A percentile compares a stretch with the other conserved stretches of the same genome.
These are phyloP conservation scores for Bipolaris sorokiniana DNA, from an alignment of 2,329 filamentous ascomycete species.

Conservation along the genomic window DNA sequence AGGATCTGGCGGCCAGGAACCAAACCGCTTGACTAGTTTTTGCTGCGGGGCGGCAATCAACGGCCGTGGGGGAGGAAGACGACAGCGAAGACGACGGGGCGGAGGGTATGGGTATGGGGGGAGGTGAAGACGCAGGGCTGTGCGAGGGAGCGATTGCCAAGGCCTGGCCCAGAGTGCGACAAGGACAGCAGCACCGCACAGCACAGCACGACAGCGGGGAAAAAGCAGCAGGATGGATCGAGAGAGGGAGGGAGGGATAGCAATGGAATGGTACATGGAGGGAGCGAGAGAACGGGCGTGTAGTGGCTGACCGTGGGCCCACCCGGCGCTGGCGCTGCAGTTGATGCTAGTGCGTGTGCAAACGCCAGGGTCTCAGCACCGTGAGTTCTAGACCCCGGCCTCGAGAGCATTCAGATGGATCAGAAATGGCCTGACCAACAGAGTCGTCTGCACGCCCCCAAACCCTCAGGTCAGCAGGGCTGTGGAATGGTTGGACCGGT, in stretches of 20 bases:
- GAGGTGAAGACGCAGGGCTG: too few relatives aligned
- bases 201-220: too few relatives aligned
- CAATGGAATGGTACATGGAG: not conserved
- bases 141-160: too few relatives aligned
- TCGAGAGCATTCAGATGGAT: not conserved
- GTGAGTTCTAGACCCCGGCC: slow-evolving; percentile 13
- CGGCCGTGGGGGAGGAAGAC: slow-evolving; percentile 22
- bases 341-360: slow-evolving; percentile 10
- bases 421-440: too few relatives aligned
- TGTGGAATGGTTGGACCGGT: not conserved
- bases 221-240: not conserved
- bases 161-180: too few relatives aligned
- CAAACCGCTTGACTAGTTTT: slow-evolving; percentile 26
- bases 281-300: not conserved
- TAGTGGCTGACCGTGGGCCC: slow-evolving; percentile 9
- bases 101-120: not conserved
- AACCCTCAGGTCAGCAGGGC: not conserved
- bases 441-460: not conserved
- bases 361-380: slow-evolving; percentile 7
- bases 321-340: slow-evolving; percentile 16
- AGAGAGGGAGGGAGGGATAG: not conserved
- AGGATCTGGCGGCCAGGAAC: slow-evolving; percentile 31
- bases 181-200: too few relatives aligned
- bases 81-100: slow-evolving; percentile 4
- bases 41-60: slow-evolving; percentile 19